Conservation (phyloP, 2,329 filamentous ascomycete species). For the Zasmidium citrigriseum region DNA sequence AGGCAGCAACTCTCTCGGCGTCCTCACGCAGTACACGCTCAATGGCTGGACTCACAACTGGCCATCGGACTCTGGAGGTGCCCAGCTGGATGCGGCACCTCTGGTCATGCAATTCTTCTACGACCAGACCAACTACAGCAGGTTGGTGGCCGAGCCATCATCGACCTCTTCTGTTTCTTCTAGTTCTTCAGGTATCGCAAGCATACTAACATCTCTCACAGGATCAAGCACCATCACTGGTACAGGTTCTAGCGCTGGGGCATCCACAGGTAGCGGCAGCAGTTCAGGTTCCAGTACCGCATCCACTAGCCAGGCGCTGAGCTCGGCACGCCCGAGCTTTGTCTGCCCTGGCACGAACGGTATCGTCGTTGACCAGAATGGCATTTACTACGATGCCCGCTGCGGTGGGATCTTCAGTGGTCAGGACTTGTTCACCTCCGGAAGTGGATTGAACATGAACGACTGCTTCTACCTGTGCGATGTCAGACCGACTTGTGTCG, state of each 20-base stretch:
- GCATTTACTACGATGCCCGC: not conserved
- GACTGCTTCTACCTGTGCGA: not conserved
- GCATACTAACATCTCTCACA: not conserved
- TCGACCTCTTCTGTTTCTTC: not conserved
- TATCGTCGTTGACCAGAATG: not conserved
- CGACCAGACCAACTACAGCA: slow-evolving; percentile 22
- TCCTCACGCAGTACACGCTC: slow-evolving; percentile 39
- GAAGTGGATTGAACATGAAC: too few relatives aligned
- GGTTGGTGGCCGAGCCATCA: not conserved
- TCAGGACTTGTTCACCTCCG: too few relatives aligned
- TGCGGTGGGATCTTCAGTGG: too few relatives aligned
- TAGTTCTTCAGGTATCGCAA: not conserved
- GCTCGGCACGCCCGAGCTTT: not conserved
- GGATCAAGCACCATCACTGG: not conserved
- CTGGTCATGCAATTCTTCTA: slow-evolving; percentile 34
- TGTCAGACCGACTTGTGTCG: not conserved
- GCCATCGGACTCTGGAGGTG: slow-evolving; percentile 14
- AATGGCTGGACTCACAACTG: slow-evolving; percentile 38
- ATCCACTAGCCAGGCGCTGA: too few relatives aligned
- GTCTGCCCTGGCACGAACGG: not conserved
- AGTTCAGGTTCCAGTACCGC: not conserved
- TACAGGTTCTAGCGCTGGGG: not conserved
- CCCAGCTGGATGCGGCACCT: slow-evolving; percentile 29
- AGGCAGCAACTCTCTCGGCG: slow-evolving; percentile 33
- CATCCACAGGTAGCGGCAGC: too few relatives aligned